Evolutionary conservation across 1,139 yeast species (phyloP), one percentile per base, ranked within the genome.

Genomic region (Groenewaldozyma sp.): DNA sequence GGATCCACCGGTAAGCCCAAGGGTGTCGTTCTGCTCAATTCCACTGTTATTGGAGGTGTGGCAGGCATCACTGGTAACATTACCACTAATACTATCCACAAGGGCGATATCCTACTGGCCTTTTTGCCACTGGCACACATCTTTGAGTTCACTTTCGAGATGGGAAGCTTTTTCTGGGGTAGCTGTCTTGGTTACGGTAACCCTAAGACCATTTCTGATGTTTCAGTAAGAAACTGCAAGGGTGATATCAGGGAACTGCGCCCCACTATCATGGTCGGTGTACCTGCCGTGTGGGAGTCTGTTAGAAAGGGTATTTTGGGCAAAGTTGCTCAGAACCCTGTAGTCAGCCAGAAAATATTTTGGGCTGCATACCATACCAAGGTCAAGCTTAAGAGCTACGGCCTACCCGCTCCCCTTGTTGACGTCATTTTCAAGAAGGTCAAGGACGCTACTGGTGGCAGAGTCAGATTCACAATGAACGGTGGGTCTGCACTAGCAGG

Each of bases 1-100:
- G 99, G 99, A 39, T 87, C 97, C 14, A 88, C 98, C 14, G 98
- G 98, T 54, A 78, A 79, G 47, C 98, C 98, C 55, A 91, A 91
- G 70, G 99, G 99, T 64, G 99, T 91, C 33, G 87, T 83, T 27
- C 68, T 93, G 51, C 72, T 78, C 38, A 93, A 91, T 56, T 69
- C 67, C 43, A 87, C 87, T 59, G 71, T 91, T 36, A 63, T 87
- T 39, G 82, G 94, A 11, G 95, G 94, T 54, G 62, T 83, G 35
- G 93, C 80, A 44, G 98, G 98, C 63, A 77, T 83, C 43, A 65
- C 82, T 27, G 68, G 76, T 39, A 74, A 75, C 52, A 78, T 87
- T 41, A 70, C 72, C 39, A 67, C 75, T 51, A 67, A 68, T 26
- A 52, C 67, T 40, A 74, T 84, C 40, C 62, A 59, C 41, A 64